These are phyloP conservation scores for Apiospora saccharicola DNA, from an alignment of 2,329 filamentous ascomycete species.

Conservation along the genomic window DNA sequence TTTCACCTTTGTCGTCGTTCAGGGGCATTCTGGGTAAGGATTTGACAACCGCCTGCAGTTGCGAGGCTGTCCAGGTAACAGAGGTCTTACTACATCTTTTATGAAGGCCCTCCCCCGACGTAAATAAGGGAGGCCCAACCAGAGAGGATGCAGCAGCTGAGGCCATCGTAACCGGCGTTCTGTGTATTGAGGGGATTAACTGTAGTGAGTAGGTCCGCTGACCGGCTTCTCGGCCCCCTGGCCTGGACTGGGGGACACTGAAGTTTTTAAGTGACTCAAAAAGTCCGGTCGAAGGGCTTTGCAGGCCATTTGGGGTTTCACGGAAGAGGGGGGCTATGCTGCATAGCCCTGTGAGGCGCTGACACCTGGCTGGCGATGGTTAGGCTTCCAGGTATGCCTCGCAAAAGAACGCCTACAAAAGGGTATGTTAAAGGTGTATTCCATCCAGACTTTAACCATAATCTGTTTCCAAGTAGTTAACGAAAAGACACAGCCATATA, in stretches of 20 bases:
- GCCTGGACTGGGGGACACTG: neutral
- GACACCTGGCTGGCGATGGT: neutral
- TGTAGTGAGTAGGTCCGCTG: neutral
- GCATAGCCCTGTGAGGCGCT: neutral
- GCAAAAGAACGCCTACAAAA: neutral
- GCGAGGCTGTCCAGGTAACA: too few relatives aligned
- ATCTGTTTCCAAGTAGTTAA: neutral
- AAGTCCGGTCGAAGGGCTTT: neutral
- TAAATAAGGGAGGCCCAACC: too few relatives aligned
- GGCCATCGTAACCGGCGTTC: neutral
- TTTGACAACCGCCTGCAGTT: too few relatives aligned
- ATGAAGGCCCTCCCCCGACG: too few relatives aligned
- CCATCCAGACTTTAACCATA: neutral
- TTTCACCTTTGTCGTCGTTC: neutral
- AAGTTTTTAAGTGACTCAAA: neutral
- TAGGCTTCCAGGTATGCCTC: neutral
- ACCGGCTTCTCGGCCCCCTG: neutral
- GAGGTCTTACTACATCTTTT: too few relatives aligned
- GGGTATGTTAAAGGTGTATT: neutral
- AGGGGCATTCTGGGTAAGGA: neutral
- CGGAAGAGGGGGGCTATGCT: neutral
- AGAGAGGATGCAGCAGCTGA: too few relatives aligned
- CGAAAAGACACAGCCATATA: neutral
- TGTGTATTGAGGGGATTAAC: neutral
- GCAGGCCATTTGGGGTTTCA: neutral